Percentiles rank a stretch among this genome's conserved stretches.
Conservation (phyloP, 2,329 filamentous ascomycete genomes). For the Graphilbum ipis-grandicollis region DNA sequence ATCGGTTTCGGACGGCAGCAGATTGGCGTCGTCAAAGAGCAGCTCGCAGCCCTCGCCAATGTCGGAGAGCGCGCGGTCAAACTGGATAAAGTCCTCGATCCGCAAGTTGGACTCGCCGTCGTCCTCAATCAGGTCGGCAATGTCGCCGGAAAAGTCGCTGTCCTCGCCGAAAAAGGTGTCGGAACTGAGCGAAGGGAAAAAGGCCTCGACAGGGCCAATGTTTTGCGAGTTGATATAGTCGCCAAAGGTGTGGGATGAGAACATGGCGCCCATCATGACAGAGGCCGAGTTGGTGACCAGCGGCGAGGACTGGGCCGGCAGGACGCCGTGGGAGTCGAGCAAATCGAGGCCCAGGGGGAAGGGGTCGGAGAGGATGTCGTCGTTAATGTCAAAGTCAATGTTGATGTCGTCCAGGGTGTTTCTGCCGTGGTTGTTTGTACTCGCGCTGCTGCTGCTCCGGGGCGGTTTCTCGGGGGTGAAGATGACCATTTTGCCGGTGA, state of each 20-base stretch:
- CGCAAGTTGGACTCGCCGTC: slow-evolving; percentile 47
- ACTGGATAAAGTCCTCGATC: slow-evolving; percentile 57
- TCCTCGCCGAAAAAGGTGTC: slow-evolving; percentile 39
- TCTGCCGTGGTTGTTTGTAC: neutral
- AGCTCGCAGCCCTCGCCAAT: neutral
- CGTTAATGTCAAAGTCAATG: neutral
- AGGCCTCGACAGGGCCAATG: slow-evolving; percentile 59
- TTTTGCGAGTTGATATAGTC: slow-evolving; percentile 45
- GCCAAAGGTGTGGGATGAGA: slow-evolving; percentile 36
- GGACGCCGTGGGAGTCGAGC: slow-evolving; percentile 12
- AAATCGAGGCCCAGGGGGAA: slow-evolving; percentile 13
- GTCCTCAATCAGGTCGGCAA: slow-evolving; percentile 39
- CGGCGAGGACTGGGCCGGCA: slow-evolving; percentile 27
- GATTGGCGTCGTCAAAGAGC: slow-evolving; percentile 2
- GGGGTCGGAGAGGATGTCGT: neutral
- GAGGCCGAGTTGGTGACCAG: slow-evolving; percentile 53
- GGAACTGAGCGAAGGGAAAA: slow-evolving; percentile 46
- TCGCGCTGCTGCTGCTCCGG: too few relatives aligned
- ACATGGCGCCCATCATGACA: slow-evolving; percentile 63
- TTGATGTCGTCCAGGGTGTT: neutral
- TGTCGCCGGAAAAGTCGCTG: slow-evolving; percentile 25
- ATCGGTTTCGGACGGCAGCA: slow-evolving; percentile 1
- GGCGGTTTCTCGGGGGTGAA: slow-evolving; percentile 32
- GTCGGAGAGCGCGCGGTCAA: slow-evolving; percentile 29
- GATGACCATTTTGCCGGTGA: slow-evolving; percentile 44